Evolutionary conservation across 805 yeast genomes (phyloP), one percentile per base, ranked within the genome.

Genomic region (Torulaspora microellipsoides): DNA sequence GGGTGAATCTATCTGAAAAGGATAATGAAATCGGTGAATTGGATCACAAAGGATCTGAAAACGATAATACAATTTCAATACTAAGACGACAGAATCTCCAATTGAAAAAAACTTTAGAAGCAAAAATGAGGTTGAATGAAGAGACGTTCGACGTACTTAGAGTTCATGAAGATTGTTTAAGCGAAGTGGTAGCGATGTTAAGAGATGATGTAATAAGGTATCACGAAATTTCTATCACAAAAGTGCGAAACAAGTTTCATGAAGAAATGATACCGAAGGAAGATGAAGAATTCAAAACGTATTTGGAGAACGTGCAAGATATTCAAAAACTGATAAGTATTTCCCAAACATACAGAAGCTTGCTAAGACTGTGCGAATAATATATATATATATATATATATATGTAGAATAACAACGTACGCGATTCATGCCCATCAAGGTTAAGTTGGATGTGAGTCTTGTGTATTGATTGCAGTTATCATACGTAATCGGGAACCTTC

Each of bases 81-180:
- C 27, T 49, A 15, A 37, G 42, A 14, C 25, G 33, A 23, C 58
- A 54, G 36, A 54, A 56, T 38, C 35, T 25, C n/a, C 34, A 40
- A 12, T 36, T 56, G 33, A 44, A 37, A 30, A 28, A 31, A 31
- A 32, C 53, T 34, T 45, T 54, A 3, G 36, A 33, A 11, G 41
- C 38, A 10, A 49, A 49, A 31, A 44, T 28, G 13, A 15, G 15
- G 8, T 33, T 29, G 14, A 52, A 51, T 29, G 30, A 25, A 14
- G 52, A 49, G 28, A 51, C 56, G 8, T 41, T 55, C 23, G 40
- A 36, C 8, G 39, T 51, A 2, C 47, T 58, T n/a, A 36, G 41
- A 20, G 43, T 47, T 15, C 57, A 56, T 34, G 59, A 57, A 37
- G 49, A 48, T 11, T 46, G 49, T 3, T 38, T 58, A 28, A 45